These are phyloP conservation scores for Cystobasidiaceae sp. DNA, from an alignment of 1,284 basidiomycete genomes.

Conservation along the genomic window DNA sequence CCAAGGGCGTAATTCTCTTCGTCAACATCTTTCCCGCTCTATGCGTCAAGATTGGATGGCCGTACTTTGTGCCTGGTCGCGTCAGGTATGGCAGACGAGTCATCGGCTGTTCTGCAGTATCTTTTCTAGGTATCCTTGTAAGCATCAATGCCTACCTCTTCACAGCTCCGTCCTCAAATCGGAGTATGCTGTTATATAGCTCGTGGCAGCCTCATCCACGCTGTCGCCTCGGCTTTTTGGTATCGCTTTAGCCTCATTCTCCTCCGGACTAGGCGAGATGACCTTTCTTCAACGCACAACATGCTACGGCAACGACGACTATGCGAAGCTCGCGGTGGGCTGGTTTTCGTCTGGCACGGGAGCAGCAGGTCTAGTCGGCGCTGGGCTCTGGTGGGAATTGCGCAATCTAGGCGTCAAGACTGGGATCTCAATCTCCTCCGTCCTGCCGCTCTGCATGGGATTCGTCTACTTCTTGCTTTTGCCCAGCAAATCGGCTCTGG, in stretches of 20 bases:
- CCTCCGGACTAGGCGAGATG: slow-evolving; percentile 87
- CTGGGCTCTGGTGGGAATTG: slow-evolving; percentile 90
- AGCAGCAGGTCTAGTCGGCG: slow-evolving; percentile 86
- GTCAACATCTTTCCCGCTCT: slow-evolving; percentile 49
- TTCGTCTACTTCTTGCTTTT: too few species aligned
- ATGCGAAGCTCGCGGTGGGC: slow-evolving; percentile 22
- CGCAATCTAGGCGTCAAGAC: slow-evolving; percentile 73
- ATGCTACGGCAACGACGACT: slow-evolving; percentile 36
- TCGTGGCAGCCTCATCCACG: slow-evolving; percentile 69
- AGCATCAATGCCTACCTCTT: neutral
- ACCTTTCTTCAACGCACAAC: slow-evolving; percentile 93
- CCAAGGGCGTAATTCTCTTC: slow-evolving; percentile 68
- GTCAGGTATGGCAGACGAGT: slow-evolving; percentile 72
- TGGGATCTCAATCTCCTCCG: slow-evolving; percentile 66
- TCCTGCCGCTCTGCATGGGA: too few species aligned
- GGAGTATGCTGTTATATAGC: slow-evolving; percentile 51
- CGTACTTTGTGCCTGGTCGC: slow-evolving; percentile 64
- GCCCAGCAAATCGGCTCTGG: too few species aligned
- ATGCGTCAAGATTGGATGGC: slow-evolving; percentile 83
- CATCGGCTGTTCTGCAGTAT: slow-evolving; percentile 61
- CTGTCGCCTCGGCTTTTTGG: slow-evolving; percentile 72
- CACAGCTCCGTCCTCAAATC: neutral
- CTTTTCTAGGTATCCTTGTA: slow-evolving; percentile 75
- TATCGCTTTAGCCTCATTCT: slow-evolving; percentile 83
- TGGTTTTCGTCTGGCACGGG: slow-evolving; percentile 69